Evolutionary conservation across 768 basidiomycete genomes (phyloP).

Genomic region (Boletus sp.): DNA sequence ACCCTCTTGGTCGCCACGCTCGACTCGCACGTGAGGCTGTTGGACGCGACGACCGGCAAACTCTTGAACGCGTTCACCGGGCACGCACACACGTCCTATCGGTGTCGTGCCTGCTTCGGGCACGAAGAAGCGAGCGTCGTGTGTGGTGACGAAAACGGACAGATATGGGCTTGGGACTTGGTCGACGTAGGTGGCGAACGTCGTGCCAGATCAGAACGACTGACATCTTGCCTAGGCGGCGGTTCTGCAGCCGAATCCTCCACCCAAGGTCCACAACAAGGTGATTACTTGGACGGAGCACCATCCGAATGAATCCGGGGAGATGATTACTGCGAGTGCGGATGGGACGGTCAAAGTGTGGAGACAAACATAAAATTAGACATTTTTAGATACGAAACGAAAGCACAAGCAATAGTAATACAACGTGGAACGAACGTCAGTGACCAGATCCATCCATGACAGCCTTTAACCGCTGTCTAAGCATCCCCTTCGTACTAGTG

Average conservation of each 20-base stretch:
- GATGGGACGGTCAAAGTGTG: constrained; percentile 93
- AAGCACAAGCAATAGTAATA: constrained; percentile 15
- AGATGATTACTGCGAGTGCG: constrained; percentile 86
- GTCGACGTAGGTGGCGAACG: constrained; percentile 62
- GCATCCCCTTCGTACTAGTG: constrained; percentile 13
- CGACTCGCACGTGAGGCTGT: constrained; percentile 81
- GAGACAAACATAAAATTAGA: constrained; percentile 44
- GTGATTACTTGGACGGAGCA: constrained; percentile 91
- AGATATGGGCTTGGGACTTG: constrained; percentile 91
- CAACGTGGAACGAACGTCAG: constrained; percentile 17
- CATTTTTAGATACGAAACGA: not conserved
- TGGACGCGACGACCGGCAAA: constrained; percentile 82
- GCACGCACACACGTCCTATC: constrained; percentile 50
- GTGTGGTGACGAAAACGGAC: constrained; percentile 88
- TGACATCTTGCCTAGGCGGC: constrained; percentile 53
- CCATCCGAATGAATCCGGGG: constrained; percentile 76
- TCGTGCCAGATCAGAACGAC: not conserved
- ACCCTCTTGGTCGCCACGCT: constrained; percentile 81
- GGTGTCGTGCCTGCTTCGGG: constrained; percentile 80
- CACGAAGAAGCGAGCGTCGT: constrained; percentile 79
- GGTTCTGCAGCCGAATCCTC: constrained; percentile 67
- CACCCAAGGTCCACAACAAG: constrained; percentile 76
- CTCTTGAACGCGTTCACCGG: constrained; percentile 83
- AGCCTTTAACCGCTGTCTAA: constrained; percentile 32
- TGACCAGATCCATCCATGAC: constrained; percentile 28